phyloP scores from a whole-genome alignment of 2,329 filamentous ascomycete genomes.

The Trichophaea hybrida region DNA sequence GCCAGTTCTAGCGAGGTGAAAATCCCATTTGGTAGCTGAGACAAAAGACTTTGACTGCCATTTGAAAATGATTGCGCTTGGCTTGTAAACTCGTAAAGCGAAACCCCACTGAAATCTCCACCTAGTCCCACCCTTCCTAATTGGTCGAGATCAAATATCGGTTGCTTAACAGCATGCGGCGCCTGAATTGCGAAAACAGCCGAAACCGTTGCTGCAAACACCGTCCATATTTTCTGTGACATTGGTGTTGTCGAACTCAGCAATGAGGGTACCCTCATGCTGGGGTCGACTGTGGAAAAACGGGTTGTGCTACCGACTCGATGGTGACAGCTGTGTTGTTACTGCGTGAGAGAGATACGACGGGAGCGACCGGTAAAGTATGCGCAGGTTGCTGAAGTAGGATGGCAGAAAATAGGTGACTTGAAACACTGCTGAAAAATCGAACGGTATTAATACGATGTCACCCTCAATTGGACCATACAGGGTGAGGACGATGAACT shows the following conservation, averaged over 20 bases:
- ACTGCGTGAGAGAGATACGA: no score
- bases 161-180: slow-evolving; percentile 33
- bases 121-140: slow-evolving; percentile 73
- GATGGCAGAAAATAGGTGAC: no score
- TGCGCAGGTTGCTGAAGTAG: no score
- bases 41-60: slow-evolving; percentile 67
- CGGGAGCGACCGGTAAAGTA: no score
- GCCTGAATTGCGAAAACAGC: slow-evolving; percentile 10
- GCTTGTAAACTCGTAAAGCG: slow-evolving; percentile 70
- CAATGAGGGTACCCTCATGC: slow-evolving; percentile 19
- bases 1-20: slow-evolving; percentile 60
- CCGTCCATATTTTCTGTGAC: neutral
- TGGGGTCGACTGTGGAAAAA: neutral
- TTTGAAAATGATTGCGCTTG: slow-evolving; percentile 61
- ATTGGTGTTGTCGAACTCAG: neutral
- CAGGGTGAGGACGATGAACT: no score
- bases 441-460: no score
- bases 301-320: neutral
- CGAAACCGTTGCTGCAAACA: neutral
- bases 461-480: no score
- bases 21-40: slow-evolving; percentile 69
- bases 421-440: no score
- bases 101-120: slow-evolving; percentile 83
- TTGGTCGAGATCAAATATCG: slow-evolving; percentile 62
- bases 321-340: neutral